Conservation (phyloP, 306 rosid genomes). For the Cucurbita maxima region DNA sequence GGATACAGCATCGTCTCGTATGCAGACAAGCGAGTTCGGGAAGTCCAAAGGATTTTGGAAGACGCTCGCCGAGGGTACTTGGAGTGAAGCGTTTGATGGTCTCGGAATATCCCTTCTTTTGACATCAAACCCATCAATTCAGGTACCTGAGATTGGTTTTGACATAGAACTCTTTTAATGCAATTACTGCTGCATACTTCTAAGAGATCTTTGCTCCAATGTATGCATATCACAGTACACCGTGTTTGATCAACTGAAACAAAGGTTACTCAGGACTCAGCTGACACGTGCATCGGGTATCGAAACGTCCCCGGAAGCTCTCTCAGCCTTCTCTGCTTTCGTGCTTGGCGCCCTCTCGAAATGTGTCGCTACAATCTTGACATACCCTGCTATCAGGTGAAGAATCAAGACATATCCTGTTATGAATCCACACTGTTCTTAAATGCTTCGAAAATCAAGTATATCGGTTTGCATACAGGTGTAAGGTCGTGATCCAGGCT, state of each 20-base stretch:
- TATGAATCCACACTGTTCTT: not conserved
- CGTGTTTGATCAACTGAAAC: conserved; percentile 76
- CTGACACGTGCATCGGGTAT: conserved; percentile 26
- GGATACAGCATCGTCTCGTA: conserved; percentile 81
- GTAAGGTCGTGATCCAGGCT: conserved; percentile 84
- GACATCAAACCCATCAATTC: conserved; percentile 89
- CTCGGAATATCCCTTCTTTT: conserved; percentile 84
- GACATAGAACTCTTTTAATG: not conserved
- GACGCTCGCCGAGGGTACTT: conserved; percentile 70
- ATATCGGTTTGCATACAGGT: conserved; percentile 30
- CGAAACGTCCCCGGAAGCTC: conserved; percentile 59
- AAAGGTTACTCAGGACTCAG: conserved; percentile 35
- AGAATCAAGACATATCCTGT: not conserved
- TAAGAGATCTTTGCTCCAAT: not conserved
- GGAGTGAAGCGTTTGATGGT: conserved; percentile 83
- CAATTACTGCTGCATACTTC: not conserved
- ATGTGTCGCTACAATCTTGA: conserved; percentile 77
- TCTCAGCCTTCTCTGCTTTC: conserved; percentile 76
- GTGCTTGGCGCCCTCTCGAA: conserved; percentile 78
- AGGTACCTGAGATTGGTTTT: conserved; percentile 26
- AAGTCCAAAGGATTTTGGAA: conserved; percentile 86
- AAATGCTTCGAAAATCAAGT: not conserved
- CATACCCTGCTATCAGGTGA: conserved; percentile 97
- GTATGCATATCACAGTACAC: conserved; percentile 46
- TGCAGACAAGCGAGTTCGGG: conserved; percentile 96